Evolutionary conservation across 805 yeast genomes (phyloP).

Genomic region (Saccharomycopsis lassenensis): DNA sequence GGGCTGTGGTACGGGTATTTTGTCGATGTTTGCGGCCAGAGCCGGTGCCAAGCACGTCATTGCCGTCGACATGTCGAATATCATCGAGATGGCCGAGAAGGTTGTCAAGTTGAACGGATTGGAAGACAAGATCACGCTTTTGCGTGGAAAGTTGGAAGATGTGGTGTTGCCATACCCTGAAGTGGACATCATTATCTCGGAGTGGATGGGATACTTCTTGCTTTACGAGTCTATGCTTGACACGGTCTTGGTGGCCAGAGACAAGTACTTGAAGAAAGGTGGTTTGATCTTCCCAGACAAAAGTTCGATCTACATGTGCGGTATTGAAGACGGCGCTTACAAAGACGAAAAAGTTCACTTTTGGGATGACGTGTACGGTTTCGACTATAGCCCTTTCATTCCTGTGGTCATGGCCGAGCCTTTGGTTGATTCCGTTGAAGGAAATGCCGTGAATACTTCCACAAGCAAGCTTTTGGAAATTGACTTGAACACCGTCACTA

Average conservation of each 20-base stretch:
- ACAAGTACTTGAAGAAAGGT: constrained; percentile 61
- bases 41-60: constrained; percentile 99
- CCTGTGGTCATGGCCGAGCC: constrained; percentile 87
- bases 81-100: constrained; percentile 91
- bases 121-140: constrained; percentile 71
- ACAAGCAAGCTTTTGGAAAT: constrained; percentile 62
- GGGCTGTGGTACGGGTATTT: constrained; percentile 97
- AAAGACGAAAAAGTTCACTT: constrained; percentile 83
- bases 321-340: constrained; percentile 87
- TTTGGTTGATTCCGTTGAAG: constrained; percentile 88
- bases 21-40: constrained; percentile 95
- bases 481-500: constrained; percentile 80
- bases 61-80: constrained; percentile 95
- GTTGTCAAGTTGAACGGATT: constrained; percentile 79
- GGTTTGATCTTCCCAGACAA: constrained; percentile 95
- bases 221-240: constrained; percentile 97
- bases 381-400: constrained; percentile 87
- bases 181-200: constrained; percentile 92
- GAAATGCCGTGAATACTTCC: constrained; percentile 63
- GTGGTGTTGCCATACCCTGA: constrained; percentile 71
- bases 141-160: constrained; percentile 92
- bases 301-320: constrained; percentile 81
- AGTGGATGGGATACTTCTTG: constrained; percentile 99
- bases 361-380: constrained; percentile 97
- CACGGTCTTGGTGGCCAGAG: constrained; percentile 91